Percentiles rank a stretch among this genome's conserved stretches.
Conservation (phyloP, 2,329 filamentous ascomycete genomes). For the Amauroascus verrucosus region DNA sequence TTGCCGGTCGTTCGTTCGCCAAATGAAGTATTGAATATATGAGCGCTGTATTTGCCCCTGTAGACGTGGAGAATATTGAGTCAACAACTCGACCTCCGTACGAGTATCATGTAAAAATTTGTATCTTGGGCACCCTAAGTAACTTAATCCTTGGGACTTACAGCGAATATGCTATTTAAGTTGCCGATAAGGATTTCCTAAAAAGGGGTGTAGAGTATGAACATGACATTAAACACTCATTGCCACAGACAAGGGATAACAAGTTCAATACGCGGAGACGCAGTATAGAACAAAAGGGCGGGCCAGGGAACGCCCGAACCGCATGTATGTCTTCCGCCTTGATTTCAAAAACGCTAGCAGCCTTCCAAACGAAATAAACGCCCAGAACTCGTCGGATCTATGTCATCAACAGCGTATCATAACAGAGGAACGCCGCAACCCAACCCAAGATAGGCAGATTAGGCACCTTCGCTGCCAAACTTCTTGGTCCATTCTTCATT, state of each 20-base stretch:
- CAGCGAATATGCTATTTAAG: not conserved
- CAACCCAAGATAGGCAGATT: constrained; percentile 14
- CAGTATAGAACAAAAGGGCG: not conserved
- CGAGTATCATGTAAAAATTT: no score
- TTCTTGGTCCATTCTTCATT: constrained; percentile 93
- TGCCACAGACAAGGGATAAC: not conserved
- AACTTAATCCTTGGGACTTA: no score
- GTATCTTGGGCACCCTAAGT: no score
- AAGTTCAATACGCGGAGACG: not conserved
- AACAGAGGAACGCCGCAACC: not conserved
- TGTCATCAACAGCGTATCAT: not conserved
- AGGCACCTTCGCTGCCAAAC: constrained; percentile 83
- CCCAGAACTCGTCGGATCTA: constrained; percentile 1
- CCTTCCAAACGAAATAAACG: not conserved
- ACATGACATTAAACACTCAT: not conserved
- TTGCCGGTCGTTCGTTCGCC: not conserved
- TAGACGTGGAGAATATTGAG: no score
- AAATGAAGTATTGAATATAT: not conserved
- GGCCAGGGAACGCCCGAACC: not conserved
- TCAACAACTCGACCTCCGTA: no score
- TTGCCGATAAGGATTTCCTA: not conserved
- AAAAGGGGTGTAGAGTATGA: not conserved
- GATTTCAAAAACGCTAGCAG: not conserved
- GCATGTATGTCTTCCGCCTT: not conserved
- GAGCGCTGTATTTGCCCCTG: not conserved